Percentiles rank a stretch among this genome's conserved stretches.
phyloP scores from a whole-genome alignment of 768 basidiomycete species.

The Podaxis rugospora region DNA sequence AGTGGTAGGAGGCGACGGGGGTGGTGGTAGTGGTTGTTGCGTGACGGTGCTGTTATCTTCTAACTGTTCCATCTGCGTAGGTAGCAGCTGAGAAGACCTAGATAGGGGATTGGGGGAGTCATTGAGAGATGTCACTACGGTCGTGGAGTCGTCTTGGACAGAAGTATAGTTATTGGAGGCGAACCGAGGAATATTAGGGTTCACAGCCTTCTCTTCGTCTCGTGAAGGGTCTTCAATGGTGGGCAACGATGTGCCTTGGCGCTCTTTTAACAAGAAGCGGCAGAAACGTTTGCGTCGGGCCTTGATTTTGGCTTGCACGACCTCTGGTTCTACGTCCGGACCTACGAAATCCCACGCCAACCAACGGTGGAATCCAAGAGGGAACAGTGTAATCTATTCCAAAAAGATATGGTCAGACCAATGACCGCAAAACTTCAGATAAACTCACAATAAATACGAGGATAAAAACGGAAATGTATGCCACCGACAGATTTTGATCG shows the following conservation, averaged over 20 bases:
- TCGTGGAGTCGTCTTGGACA: constrained; percentile 20
- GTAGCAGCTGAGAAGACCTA: background rate
- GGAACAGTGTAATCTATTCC: constrained; percentile 57
- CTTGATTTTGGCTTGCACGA: constrained; percentile 42
- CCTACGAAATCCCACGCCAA: constrained; percentile 62
- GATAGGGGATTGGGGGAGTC: background rate
- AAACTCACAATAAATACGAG: constrained; percentile 52
- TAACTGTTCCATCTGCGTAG: background rate
- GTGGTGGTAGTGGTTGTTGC: background rate
- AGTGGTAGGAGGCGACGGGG: background rate
- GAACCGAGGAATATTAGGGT: background rate
- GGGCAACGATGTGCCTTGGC: background rate
- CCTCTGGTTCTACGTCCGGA: constrained; percentile 56
- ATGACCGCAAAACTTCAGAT: background rate
- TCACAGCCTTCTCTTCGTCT: background rate
- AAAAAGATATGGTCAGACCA: background rate
- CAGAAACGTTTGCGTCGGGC: constrained; percentile 27
- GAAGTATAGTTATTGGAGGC: constrained; percentile 18
- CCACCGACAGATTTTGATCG: constrained; percentile 61
- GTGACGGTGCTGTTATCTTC: background rate
- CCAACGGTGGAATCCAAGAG: constrained; percentile 50
- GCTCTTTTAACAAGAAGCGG: background rate
- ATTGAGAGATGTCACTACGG: constrained; percentile 9
- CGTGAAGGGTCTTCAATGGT: background rate
- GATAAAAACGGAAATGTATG: constrained; percentile 60